phyloP scores from a whole-genome alignment of 1,139 yeast species.

The Protomyces inundatus region DNA sequence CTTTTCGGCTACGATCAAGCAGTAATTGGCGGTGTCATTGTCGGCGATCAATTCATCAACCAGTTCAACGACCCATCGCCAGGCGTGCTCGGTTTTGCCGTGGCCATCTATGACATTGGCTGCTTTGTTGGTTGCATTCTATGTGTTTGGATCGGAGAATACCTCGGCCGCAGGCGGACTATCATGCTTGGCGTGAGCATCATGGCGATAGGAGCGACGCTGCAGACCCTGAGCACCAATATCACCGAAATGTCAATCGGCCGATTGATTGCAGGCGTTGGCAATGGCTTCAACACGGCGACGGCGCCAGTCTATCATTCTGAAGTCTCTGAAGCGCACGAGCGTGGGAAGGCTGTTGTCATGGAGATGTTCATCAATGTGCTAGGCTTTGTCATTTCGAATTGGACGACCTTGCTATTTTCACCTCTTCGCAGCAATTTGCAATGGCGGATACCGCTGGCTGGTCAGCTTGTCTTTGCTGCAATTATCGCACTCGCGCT shows the following conservation, averaged over 20 bases:
- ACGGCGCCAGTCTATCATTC: slow-evolving; percentile 79
- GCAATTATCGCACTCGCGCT: slow-evolving; percentile 21
- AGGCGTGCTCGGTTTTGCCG: slow-evolving; percentile 25
- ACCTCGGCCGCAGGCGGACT: slow-evolving; percentile 48
- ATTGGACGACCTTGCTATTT: slow-evolving; percentile 57
- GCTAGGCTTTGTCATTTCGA: slow-evolving; percentile 64
- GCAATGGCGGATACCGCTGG: slow-evolving; percentile 49
- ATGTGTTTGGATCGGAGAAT: slow-evolving; percentile 49
- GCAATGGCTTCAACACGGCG: slow-evolving; percentile 59
- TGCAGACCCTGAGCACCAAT: slow-evolving; percentile 45
- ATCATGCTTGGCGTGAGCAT: slow-evolving; percentile 46
- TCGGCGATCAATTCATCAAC: slow-evolving; percentile 32
- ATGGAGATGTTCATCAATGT: slow-evolving; percentile 70
- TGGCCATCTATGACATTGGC: slow-evolving; percentile 37
- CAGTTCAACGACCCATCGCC: slow-evolving; percentile 32
- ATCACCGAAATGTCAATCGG: slow-evolving; percentile 52
- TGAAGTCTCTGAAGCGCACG: slow-evolving; percentile 65
- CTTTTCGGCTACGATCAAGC: slow-evolving; percentile 34
- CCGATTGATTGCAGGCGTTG: slow-evolving; percentile 52
- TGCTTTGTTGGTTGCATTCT: slow-evolving; percentile 52
- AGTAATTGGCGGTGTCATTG: slow-evolving; percentile 34
- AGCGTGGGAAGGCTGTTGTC: slow-evolving; percentile 66
- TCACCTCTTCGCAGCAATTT: slow-evolving; percentile 39
- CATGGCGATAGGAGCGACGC: slow-evolving; percentile 47
- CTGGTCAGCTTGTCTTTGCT: slow-evolving; percentile 34